These are phyloP conservation scores for Hypoxylon fragiforme DNA, from an alignment of 495 filamentous ascomycete species.

Conservation along the genomic window DNA sequence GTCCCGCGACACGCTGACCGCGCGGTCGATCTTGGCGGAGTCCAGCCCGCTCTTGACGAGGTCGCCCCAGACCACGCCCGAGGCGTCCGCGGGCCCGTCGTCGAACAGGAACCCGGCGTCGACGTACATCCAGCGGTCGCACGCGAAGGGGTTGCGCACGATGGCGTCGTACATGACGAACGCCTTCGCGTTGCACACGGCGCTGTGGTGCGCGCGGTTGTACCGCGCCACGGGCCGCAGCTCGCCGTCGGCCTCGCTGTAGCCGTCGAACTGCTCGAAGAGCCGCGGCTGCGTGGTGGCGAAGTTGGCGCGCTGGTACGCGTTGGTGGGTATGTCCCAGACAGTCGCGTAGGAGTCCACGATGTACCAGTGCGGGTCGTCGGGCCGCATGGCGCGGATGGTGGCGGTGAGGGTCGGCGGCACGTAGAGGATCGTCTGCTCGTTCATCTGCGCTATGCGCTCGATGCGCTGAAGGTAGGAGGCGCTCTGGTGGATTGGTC, in stretches of 20 bases:
- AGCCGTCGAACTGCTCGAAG: constrained; percentile 40
- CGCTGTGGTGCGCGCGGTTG: constrained; percentile 30
- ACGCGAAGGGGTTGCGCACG: constrained; percentile 30
- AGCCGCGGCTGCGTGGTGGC: constrained; percentile 19
- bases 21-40: constrained; percentile 20
- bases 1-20: constrained; percentile 21
- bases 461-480: constrained; percentile 30
- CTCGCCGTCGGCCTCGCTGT: constrained; percentile 36
- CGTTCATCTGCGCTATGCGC: constrained; percentile 24
- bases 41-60: constrained; percentile 20
- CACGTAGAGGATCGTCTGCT: constrained; percentile 28
- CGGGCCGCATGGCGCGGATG: constrained; percentile 15
- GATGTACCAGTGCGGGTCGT: constrained; percentile 27
- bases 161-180: constrained; percentile 33
- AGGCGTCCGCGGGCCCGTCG: constrained; percentile 19
- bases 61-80: constrained; percentile 19
- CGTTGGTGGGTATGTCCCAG: constrained; percentile 31
- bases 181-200: constrained; percentile 30
- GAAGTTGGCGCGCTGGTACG: constrained; percentile 29
- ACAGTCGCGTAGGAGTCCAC: constrained; percentile 22
- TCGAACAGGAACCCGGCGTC: constrained; percentile 30
- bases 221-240: constrained; percentile 20
- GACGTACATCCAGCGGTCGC: constrained; percentile 26
- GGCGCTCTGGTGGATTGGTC: constrained; percentile 18
- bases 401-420: constrained; percentile 18